Conservation (phyloP, 2,329 filamentous ascomycete species). For the Aspergillus flavus region DNA sequence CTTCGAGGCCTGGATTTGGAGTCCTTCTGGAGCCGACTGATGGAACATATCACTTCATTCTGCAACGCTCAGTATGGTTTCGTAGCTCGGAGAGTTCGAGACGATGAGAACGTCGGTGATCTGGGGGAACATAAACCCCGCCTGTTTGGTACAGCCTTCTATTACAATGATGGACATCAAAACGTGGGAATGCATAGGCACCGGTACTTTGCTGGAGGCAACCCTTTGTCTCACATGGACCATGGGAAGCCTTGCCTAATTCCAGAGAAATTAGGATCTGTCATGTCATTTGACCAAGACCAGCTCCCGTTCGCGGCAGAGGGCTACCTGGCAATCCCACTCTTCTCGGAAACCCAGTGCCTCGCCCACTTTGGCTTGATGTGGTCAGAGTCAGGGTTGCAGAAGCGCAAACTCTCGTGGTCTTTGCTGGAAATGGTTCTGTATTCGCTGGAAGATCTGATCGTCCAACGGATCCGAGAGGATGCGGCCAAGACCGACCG, state of each 20-base stretch:
- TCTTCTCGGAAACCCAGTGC: slow-evolving; percentile 67
- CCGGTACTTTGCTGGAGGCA: slow-evolving; percentile 66
- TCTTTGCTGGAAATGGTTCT: slow-evolving; percentile 68
- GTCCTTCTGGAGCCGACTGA: slow-evolving; percentile 65
- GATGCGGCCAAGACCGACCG: slow-evolving; percentile 45
- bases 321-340: slow-evolving; percentile 67
- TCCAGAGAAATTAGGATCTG: slow-evolving; percentile 61
- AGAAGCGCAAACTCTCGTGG: slow-evolving; percentile 62
- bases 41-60: slow-evolving; percentile 66
- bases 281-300: slow-evolving; percentile 63
- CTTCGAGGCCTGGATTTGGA: slow-evolving; percentile 58
- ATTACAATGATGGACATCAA: slow-evolving; percentile 63
- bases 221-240: slow-evolving; percentile 69
- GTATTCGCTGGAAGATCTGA: slow-evolving; percentile 69
- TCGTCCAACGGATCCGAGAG: slow-evolving; percentile 60
- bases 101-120: slow-evolving; percentile 63
- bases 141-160: slow-evolving; percentile 67
- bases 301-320: slow-evolving; percentile 63
- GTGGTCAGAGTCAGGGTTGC: slow-evolving; percentile 67
- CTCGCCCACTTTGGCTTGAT: slow-evolving; percentile 72
- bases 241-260: slow-evolving; percentile 72
- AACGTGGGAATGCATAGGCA: slow-evolving; percentile 58
- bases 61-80: slow-evolving; percentile 69
- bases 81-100: slow-evolving; percentile 65
- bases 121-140: slow-evolving; percentile 64